Evolutionary conservation across 2,329 filamentous ascomycete species (phyloP).

Genomic region (Polytolypa hystricis): DNA sequence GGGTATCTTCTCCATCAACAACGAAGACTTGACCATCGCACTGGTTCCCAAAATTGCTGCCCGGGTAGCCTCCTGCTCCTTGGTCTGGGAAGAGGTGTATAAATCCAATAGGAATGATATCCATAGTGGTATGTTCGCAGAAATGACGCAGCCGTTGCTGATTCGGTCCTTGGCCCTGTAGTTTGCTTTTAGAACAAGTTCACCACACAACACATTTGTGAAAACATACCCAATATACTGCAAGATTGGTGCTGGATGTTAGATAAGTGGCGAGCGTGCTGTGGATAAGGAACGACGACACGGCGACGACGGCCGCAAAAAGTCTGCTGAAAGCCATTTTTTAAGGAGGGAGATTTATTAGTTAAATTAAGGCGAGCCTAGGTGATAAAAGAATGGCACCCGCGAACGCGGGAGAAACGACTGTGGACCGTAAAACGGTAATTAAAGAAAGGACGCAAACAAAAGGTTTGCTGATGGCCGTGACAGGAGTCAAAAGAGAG

Average conservation of each 20-base stretch:
- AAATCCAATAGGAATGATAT: constrained; percentile 48
- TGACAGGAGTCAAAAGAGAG: background rate
- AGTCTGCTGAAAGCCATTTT: constrained; percentile 28
- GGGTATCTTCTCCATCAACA: constrained; percentile 26
- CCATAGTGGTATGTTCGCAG: constrained; percentile 41
- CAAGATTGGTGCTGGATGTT: constrained; percentile 37
- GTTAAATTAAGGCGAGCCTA: constrained; percentile 9
- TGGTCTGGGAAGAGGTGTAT: constrained; percentile 44
- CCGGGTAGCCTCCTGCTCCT: constrained; percentile 35
- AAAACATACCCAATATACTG: constrained; percentile 40
- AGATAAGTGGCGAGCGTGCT: constrained; percentile 31
- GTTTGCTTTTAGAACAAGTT: constrained; percentile 10
- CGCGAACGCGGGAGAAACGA: constrained; percentile 29
- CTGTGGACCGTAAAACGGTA: constrained; percentile 12
- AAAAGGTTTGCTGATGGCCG: constrained; percentile 16
- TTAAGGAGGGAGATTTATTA: constrained; percentile 20
- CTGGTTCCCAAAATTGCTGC: constrained; percentile 47
- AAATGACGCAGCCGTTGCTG: constrained; percentile 41
- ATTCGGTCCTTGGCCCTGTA: constrained; percentile 40
- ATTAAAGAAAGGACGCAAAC: constrained; percentile 48
- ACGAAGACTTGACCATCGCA: constrained; percentile 34
- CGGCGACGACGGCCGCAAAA: constrained; percentile 25
- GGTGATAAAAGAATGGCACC: constrained; percentile 27
- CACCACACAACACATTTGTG: background rate
- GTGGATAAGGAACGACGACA: constrained; percentile 21